These are phyloP conservation scores for Fusarium globosum DNA, from an alignment of 2,329 filamentous ascomycete genomes.

Conservation along the genomic window DNA sequence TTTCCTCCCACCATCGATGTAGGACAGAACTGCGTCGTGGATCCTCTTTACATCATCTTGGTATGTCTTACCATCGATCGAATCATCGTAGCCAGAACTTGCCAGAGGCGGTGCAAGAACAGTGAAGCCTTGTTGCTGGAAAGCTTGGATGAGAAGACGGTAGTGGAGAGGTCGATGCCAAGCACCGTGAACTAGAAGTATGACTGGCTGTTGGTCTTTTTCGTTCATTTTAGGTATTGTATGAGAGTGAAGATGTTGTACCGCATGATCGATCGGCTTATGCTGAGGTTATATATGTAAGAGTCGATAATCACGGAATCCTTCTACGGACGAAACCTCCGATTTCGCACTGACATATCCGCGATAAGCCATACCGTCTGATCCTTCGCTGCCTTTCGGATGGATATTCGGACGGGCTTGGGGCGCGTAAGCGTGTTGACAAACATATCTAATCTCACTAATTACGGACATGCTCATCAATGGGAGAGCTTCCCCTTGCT, in stretches of 20 bases:
- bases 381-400: background rate
- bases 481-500: background rate
- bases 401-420: background rate
- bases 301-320: background rate
- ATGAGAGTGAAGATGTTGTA: rapidly evolving
- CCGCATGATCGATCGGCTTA: too few relatives aligned
- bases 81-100: conserved; percentile 29
- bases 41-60: conserved; percentile 26
- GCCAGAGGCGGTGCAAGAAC: conserved; percentile 19
- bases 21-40: background rate
- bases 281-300: background rate
- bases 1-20: conserved; percentile 10
- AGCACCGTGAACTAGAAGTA: conserved; percentile 31
- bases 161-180: conserved; percentile 35
- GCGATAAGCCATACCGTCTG: too few relatives aligned
- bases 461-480: too few relatives aligned
- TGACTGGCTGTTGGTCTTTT: conserved; percentile 2
- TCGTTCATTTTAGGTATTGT: background rate
- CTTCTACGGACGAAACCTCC: background rate
- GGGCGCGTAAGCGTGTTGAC: background rate
- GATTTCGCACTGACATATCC: background rate
- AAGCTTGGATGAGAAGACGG: conserved; percentile 9
- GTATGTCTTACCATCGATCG: conserved; percentile 6
- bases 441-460: too few relatives aligned
- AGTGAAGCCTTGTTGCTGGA: conserved; percentile 9